Evolutionary conservation across 108 stramenopile genomes (phyloP), one percentile per base, ranked within the genome.

Genomic region (Pseudonitzschia delicatissima): DNA sequence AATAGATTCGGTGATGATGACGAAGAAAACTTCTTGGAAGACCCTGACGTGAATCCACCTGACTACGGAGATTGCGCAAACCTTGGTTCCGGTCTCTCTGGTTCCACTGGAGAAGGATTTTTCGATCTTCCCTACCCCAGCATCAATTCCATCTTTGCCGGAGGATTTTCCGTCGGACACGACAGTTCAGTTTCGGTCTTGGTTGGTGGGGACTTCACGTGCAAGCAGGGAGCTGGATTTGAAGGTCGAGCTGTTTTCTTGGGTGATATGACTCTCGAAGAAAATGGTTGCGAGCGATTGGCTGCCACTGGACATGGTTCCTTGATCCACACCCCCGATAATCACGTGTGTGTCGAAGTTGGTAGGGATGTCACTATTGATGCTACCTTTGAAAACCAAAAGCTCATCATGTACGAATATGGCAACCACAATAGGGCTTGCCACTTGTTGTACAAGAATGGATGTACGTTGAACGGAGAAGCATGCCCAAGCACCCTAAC

Each of bases 21-120:
- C n/a, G 31, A 31, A n/a, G 53, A 55, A 2, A 55, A 55, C 32
- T 7, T 55, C 11, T 27, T 28, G 31, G 53, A 55, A 28, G 28
- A 31, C 15, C 53, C 53, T 3, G n/a, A 55, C 31, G 11, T 55
- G 20, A 20, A 20, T 29, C 29, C n/a, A 33, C 28, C 29, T 8
- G 53, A 55, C n/a, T 55, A 55, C 53, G 53, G 53, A 11, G 53
- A 55, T 55, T 55, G 53, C 17, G 53, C 53, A 27, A 55, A 55
- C 53, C 53, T 55, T 27, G 53, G 53, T 28, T 27, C 53, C 32
- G 53, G 53, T 7, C 53, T 55, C n/a, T 55, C 53, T 9, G 53
- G 17, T 3, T 25, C 53, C 13, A 55, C 53, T 17, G 53, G 53
- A 15, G 15, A 25, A 2, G 53, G 53, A 2, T 9, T 29, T n/a